Evolutionary conservation across 768 basidiomycete genomes (phyloP).

Genomic region (Polyporus arcularius): DNA sequence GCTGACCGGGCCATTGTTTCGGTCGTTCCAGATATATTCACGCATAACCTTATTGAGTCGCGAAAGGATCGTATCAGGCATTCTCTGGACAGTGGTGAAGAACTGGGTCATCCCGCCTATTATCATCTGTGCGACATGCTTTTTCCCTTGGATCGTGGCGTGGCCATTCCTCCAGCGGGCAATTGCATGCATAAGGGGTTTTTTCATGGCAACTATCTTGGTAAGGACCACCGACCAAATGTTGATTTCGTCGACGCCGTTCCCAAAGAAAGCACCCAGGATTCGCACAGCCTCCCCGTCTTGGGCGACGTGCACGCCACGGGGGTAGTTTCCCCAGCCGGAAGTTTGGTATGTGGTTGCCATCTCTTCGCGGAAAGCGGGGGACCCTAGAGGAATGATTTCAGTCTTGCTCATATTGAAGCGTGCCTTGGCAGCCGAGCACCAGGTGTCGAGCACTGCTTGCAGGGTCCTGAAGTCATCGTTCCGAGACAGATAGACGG

Average conservation of each 20-base stretch:
- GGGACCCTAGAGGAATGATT: slow-evolving; percentile 36
- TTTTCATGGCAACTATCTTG: background rate
- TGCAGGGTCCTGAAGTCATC: slow-evolving; percentile 31
- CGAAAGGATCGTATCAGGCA: slow-evolving; percentile 15
- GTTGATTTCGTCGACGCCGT: background rate
- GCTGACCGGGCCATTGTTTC: background rate
- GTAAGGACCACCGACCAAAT: background rate
- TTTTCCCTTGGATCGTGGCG: background rate
- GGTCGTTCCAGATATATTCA: slow-evolving; percentile 5
- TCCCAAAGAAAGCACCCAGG: slow-evolving; percentile 20
- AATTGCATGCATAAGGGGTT: background rate
- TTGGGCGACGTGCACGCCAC: background rate
- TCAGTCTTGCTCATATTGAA: slow-evolving; percentile 45
- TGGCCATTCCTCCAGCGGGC: background rate
- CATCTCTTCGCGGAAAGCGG: slow-evolving; percentile 15
- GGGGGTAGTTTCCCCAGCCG: background rate
- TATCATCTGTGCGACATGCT: background rate
- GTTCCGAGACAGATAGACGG: slow-evolving; percentile 27
- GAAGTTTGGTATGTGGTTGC: background rate
- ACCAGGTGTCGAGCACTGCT: slow-evolving; percentile 39
- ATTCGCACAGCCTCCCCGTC: background rate
- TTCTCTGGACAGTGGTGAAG: slow-evolving; percentile 22
- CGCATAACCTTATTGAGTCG: background rate
- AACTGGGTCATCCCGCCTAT: background rate
- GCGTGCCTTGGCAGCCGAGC: slow-evolving; percentile 37